Base-by-base conservation (phyloP, 768 basidiomycete genomes). In the Pisolithus tinctorius region DNA sequence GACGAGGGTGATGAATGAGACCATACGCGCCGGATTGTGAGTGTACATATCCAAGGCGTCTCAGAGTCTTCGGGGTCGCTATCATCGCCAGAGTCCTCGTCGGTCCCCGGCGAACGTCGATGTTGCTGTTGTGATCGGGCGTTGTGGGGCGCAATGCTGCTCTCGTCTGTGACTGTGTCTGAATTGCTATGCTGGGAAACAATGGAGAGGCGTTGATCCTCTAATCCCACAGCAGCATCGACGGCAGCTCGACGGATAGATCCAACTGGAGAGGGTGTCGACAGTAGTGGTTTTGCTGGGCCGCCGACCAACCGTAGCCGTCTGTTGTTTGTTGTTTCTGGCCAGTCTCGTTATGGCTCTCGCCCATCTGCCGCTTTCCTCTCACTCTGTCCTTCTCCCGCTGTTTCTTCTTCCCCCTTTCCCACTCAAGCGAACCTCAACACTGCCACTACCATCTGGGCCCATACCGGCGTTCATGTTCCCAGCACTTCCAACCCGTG, bases 41-140 rank as follows among this genome's bases (percentile, higher is more conserved):
- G 74, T n/a, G 81, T 82, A 62, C 94, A 97, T 43, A 85, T 83
- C 93, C 93, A 98, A 0, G 95, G 93, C 23, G 92, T 93, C 68
- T 98, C 94, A 41, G 89, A 91, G 62, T 97, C 95, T 63, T 98
- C 94, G 0, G 93, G 89, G 57, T 98, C 95, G 53, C 88, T 92
- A 42, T 93, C 92, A 14, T 87, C 84, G 0, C 76, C 90, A 2
- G 79, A 77, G 45, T 83, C 82, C 13, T 66, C 70, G 25, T 38
- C 40, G 8, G 13, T 45, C 44, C 6, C 27, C 16, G 31, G 17
- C 17, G 45, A 25, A 17, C 31, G 45, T 20, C 20, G 30, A 31
- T 16, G 20, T 20, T 10, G 30, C 13, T 17, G 34, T 13, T 17
- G 34, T 4, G 17, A 10, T 13, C 36, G 45, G 3, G 61, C 56